Conservation (phyloP, 768 basidiomycete species). For the Pleurotus sapidus region DNA sequence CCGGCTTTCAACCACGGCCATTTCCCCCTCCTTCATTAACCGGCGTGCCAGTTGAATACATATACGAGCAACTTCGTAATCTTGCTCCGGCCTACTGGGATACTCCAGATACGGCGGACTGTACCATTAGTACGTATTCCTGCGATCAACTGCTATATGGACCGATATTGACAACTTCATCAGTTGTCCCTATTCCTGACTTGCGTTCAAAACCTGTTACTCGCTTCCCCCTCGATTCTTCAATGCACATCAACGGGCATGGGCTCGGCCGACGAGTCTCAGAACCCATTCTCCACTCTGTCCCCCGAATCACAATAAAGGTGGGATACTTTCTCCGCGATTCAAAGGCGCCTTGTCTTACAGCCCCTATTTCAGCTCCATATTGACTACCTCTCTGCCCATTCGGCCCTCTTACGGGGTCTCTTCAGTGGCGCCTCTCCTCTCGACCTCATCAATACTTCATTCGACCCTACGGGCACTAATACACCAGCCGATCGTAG, state of each 20-base stretch:
- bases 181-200: conserved; percentile 53
- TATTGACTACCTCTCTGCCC: conserved; percentile 77
- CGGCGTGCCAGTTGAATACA: conserved; percentile 70
- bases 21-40: conserved; percentile 64
- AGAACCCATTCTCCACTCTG: conserved; percentile 46
- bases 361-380: conserved; percentile 52
- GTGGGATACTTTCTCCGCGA: conserved; percentile 34
- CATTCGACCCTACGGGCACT: conserved; percentile 26
- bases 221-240: conserved; percentile 27
- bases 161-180: conserved; percentile 4
- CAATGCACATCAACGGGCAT: conserved; percentile 36
- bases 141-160: no score
- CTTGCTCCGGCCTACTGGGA: conserved; percentile 73
- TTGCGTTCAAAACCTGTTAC: conserved; percentile 26
- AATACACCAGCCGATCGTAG: conserved; percentile 48
- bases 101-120: conserved; percentile 73
- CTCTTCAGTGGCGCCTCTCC: conserved; percentile 69
- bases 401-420: conserved; percentile 69
- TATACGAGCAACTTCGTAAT: conserved; percentile 63
- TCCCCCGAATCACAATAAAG: conserved; percentile 59
- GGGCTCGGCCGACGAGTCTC: conserved; percentile 47
- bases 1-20: conserved; percentile 50
- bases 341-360: background rate
- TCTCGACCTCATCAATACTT: conserved; percentile 51
- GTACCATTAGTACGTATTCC: conserved; percentile 59